phyloP scores from a whole-genome alignment of 2,329 filamentous ascomycete species.

The Trichoderma cornu-damae region DNA sequence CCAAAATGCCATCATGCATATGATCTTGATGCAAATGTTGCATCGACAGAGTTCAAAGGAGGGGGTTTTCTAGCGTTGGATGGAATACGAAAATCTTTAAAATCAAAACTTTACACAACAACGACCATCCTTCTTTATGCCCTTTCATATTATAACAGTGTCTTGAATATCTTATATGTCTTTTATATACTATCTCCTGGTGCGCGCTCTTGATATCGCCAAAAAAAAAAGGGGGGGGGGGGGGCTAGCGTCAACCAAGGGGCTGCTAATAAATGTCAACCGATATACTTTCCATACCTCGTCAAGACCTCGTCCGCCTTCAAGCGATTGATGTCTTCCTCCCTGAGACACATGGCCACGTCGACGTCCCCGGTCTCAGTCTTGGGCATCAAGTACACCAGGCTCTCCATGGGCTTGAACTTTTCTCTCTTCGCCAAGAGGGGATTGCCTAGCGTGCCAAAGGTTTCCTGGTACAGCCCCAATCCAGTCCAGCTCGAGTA shows the following conservation, averaged over 20 bases:
- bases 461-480: neutral
- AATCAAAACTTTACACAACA: too few relatives aligned
- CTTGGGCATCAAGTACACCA: neutral
- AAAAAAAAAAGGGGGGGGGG: slow-evolving; percentile 36
- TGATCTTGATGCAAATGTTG: too few relatives aligned
- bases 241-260: too few relatives aligned
- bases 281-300: neutral
- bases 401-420: neutral
- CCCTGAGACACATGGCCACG: neutral
- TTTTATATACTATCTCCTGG: too few relatives aligned
- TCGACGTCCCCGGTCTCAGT: neutral
- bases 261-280: neutral
- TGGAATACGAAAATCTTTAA: too few relatives aligned
- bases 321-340: neutral
- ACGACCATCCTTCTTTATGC: too few relatives aligned
- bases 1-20: too few relatives aligned
- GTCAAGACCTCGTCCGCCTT: neutral
- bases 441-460: neutral
- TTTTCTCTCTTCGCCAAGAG: neutral
- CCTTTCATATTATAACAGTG: too few relatives aligned
- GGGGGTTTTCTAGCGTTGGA: too few relatives aligned
- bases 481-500: neutral
- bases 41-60: too few relatives aligned
- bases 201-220: slow-evolving; percentile 34
- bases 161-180: too few relatives aligned